Evolutionary conservation across 2,329 filamentous ascomycete species (phyloP).

Genomic region (Aspergillus pseudoglaucus): DNA sequence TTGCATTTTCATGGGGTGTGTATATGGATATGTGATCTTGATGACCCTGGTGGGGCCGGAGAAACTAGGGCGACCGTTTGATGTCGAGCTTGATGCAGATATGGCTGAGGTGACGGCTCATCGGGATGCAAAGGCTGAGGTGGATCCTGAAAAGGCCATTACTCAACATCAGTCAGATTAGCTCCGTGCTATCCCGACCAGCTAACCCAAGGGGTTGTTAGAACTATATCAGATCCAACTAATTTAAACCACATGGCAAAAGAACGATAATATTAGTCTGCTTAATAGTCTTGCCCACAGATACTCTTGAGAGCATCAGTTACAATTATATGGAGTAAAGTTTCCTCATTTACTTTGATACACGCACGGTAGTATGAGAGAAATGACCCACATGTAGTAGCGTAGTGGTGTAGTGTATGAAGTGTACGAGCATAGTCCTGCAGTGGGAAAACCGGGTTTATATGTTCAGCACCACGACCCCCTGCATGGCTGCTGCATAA

Average conservation of each 20-base stretch:
- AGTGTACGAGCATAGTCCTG: too few species aligned
- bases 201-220: background rate
- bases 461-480: too few species aligned
- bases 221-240: background rate
- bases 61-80: conserved; percentile 41
- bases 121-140: conserved; percentile 16
- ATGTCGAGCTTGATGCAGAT: conserved; percentile 43
- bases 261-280: background rate
- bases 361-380: background rate
- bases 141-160: conserved; percentile 25
- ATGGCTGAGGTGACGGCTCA: conserved; percentile 38
- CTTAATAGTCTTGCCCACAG: background rate
- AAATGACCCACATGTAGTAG: background rate
- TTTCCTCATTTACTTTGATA: background rate
- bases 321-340: background rate
- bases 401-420: too few species aligned
- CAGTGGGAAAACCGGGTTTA: too few species aligned
- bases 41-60: conserved; percentile 44
- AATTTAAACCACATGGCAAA: background rate
- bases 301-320: background rate
- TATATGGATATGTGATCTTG: conserved; percentile 59
- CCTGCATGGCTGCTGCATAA: too few species aligned
- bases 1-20: conserved; percentile 84
- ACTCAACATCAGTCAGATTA: background rate
- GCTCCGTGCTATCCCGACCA: background rate